Percentiles rank a stretch among this genome's conserved stretches.
phyloP scores from a whole-genome alignment of 2,329 filamentous ascomycete genomes.

The Didymellaceae sp. region DNA sequence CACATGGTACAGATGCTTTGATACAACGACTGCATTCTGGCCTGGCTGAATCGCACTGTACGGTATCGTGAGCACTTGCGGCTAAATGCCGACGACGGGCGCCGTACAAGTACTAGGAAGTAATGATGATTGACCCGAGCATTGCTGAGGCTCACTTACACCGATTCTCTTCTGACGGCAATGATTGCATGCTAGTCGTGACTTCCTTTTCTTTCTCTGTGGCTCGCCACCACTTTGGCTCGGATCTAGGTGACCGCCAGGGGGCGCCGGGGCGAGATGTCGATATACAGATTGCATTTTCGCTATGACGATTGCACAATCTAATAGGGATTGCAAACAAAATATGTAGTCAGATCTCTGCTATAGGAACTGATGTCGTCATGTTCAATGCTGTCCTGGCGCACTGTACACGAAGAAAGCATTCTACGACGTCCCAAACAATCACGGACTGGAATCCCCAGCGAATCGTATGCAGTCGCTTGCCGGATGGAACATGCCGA shows the following conservation, averaged over 20 bases:
- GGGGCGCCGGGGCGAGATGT: conserved; percentile 11
- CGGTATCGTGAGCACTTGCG: conserved; percentile 1
- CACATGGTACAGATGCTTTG: neutral
- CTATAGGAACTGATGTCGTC: conserved; percentile 1
- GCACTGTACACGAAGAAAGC: neutral
- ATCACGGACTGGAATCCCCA: neutral
- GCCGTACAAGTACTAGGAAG: neutral
- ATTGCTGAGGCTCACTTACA: conserved; percentile 6
- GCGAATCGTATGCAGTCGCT: neutral
- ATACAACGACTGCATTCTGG: conserved; percentile 11
- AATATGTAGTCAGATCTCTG: neutral
- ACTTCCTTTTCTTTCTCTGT: conserved; percentile 11
- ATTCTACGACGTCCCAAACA: neutral
- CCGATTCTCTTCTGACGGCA: conserved; percentile 14
- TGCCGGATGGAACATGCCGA: neutral
- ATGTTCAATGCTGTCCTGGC: neutral
- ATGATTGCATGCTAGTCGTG: conserved; percentile 16
- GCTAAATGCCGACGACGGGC: neutral
- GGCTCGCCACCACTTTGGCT: conserved; percentile 3
- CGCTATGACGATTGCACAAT: neutral
- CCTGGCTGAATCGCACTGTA: conserved; percentile 10
- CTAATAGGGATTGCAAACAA: neutral
- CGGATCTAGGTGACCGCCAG: neutral
- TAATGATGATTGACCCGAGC: neutral
- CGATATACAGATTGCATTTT: conserved; percentile 7